Evolutionary conservation across 2,329 filamentous ascomycete genomes (phyloP).

Genomic region (Penicillium sclerotiorum): DNA sequence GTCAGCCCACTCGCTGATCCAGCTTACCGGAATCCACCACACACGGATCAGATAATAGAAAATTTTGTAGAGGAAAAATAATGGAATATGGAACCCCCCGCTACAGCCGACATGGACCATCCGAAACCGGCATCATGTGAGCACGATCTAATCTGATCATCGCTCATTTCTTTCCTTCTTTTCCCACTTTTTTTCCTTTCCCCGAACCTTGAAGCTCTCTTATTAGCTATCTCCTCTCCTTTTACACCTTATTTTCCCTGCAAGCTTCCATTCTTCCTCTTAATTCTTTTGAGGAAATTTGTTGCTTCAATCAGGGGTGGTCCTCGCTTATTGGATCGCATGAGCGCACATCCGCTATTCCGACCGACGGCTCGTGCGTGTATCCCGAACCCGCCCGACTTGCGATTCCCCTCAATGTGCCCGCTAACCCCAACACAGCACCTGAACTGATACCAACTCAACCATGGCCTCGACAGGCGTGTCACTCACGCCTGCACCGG

Average conservation of each 20-base stretch:
- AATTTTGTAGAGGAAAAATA: slow-evolving; percentile 5
- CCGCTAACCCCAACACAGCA: slow-evolving; percentile 27
- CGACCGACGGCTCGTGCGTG: slow-evolving; percentile 34
- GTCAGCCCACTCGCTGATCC: slow-evolving; percentile 23
- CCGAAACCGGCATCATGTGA: slow-evolving; percentile 32
- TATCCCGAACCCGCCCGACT: slow-evolving; percentile 24
- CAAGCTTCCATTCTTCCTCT: background rate
- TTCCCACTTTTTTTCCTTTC: slow-evolving; percentile 16
- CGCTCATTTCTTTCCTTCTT: slow-evolving; percentile 21
- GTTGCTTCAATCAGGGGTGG: background rate
- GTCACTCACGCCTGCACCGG: slow-evolving; percentile 41
- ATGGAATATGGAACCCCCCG: slow-evolving; percentile 3
- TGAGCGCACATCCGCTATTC: slow-evolving; percentile 40
- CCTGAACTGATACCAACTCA: slow-evolving; percentile 19
- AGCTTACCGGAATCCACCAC: slow-evolving; percentile 13
- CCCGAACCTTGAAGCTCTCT: slow-evolving; percentile 13
- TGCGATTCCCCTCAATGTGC: slow-evolving; percentile 14
- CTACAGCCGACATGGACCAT: slow-evolving; percentile 12
- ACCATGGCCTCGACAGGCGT: slow-evolving; percentile 44
- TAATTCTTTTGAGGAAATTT: background rate
- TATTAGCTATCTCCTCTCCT: no score
- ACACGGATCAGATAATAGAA: slow-evolving; percentile 25
- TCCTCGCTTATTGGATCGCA: slow-evolving; percentile 36
- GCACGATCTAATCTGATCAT: slow-evolving; percentile 33
- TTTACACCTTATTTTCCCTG: no score